phyloP scores from a whole-genome alignment of 371 early-diverging fungal genomes.

The Amoeboradix gromovi region DNA sequence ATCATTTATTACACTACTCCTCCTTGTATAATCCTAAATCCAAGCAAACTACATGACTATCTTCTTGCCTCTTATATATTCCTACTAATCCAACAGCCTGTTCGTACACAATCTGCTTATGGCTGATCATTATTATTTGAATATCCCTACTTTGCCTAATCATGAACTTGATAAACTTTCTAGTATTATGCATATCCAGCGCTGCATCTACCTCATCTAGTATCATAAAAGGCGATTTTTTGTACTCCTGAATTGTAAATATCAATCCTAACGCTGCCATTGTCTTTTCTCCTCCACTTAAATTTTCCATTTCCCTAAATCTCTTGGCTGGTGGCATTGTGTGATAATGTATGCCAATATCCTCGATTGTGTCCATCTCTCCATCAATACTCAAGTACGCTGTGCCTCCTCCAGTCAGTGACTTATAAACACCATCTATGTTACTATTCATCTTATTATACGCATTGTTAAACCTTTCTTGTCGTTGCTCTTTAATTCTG shows the following conservation, averaged over 20 bases:
- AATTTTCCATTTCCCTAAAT: slow-evolving; percentile 91
- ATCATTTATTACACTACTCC: too few relatives aligned
- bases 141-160: slow-evolving; percentile 21
- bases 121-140: slow-evolving; percentile 96
- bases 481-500: slow-evolving; percentile 45
- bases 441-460: slow-evolving; percentile 57
- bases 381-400: slow-evolving; percentile 80
- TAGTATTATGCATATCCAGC: slow-evolving; percentile 86
- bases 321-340: slow-evolving; percentile 98
- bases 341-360: slow-evolving; percentile 78
- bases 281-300: slow-evolving; percentile 98
- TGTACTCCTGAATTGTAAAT: slow-evolving; percentile 81
- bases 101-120: slow-evolving; percentile 79
- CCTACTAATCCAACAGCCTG: slow-evolving; percentile 82
- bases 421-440: slow-evolving; percentile 82
- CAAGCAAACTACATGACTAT: background rate
- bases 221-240: slow-evolving; percentile 94
- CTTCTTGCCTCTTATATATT: slow-evolving; percentile 27
- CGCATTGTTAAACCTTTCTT: slow-evolving; percentile 48
- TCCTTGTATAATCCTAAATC: background rate
- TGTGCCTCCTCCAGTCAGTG: slow-evolving; percentile 64
- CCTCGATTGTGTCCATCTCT: slow-evolving; percentile 66
- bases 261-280: slow-evolving; percentile 81
- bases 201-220: slow-evolving; percentile 99
- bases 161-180: slow-evolving; percentile 64